Conservation (phyloP, 345 rosid genomes). For the Iberis pinnata region DNA sequence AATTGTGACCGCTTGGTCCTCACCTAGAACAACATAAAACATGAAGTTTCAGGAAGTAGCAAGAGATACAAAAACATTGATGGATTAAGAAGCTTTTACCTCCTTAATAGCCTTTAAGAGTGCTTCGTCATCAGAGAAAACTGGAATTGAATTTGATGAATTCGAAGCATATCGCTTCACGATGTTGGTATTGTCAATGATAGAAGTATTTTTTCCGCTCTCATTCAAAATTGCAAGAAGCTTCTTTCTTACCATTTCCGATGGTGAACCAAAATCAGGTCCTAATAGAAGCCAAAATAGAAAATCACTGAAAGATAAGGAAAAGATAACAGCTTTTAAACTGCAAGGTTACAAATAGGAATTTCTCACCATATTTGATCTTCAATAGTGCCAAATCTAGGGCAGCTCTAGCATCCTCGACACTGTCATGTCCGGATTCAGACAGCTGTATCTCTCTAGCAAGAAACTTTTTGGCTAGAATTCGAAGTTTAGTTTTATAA, state of each 20-base stretch:
- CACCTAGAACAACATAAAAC: slow-evolving; percentile 40
- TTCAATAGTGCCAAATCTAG: slow-evolving; percentile 82
- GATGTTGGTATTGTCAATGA: slow-evolving; percentile 58
- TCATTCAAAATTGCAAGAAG: slow-evolving; percentile 65
- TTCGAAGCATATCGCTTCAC: slow-evolving; percentile 73
- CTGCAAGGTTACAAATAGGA: not conserved
- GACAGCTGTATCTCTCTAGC: slow-evolving; percentile 76
- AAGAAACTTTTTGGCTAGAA: slow-evolving; percentile 75
- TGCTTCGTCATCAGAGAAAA: slow-evolving; percentile 76
- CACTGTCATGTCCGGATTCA: slow-evolving; percentile 75
- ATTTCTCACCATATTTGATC: slow-evolving; percentile 62
- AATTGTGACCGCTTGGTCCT: slow-evolving; percentile 60
- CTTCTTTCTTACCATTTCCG: slow-evolving; percentile 50
- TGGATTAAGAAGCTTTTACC: slow-evolving; percentile 38
- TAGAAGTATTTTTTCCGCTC: slow-evolving; percentile 61
- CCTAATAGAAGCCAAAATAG: slow-evolving; percentile 37
- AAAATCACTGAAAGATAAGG: slow-evolving; percentile 12
- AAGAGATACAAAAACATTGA: not conserved
- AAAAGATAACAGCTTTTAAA: not conserved
- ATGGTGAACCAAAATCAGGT: slow-evolving; percentile 86
- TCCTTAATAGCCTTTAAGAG: slow-evolving; percentile 67
- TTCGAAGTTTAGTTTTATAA: slow-evolving; percentile 72
- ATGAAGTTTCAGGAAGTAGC: not conserved
- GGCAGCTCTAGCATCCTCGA: slow-evolving; percentile 89
- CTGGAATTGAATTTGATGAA: slow-evolving; percentile 69